Percentiles rank a stretch among this genome's conserved stretches.
phyloP scores from a whole-genome alignment of 495 filamentous ascomycete genomes.

The Tuber aestivum region DNA sequence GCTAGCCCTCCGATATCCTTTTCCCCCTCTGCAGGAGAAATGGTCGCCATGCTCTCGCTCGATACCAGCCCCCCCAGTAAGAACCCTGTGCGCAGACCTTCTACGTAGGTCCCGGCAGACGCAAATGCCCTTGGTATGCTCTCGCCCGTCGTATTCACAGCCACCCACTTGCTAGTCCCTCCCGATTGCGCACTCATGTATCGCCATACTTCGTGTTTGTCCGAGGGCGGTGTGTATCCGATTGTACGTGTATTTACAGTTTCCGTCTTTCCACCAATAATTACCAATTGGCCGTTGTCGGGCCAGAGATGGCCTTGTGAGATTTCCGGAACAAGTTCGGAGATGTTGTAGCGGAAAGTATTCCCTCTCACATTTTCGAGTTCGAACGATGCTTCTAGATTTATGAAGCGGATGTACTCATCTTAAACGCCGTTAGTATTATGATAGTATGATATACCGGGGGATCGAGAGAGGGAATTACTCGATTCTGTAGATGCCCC shows the following conservation, averaged over 20 bases:
- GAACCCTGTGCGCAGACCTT: constrained; percentile 6
- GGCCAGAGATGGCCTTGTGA: neutral
- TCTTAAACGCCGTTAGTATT: neutral
- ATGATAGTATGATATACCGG: neutral
- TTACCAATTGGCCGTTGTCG: neutral
- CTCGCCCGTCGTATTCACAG: neutral
- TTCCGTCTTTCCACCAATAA: constrained; percentile 11
- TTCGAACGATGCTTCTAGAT: constrained; percentile 5
- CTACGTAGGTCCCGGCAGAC: constrained; percentile 10
- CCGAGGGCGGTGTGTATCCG: constrained; percentile 6
- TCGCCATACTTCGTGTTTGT: constrained; percentile 12
- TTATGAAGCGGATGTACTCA: constrained; percentile 5
- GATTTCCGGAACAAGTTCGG: constrained; percentile 1
- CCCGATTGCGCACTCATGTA: neutral
- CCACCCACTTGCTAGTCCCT: neutral
- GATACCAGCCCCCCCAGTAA: constrained; percentile 8
- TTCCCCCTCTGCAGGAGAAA: neutral
- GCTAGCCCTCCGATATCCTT: constrained; percentile 5
- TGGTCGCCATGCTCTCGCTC: constrained; percentile 1
- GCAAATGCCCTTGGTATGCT: constrained; percentile 6
- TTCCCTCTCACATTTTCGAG: neutral
- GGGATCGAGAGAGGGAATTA: neutral
- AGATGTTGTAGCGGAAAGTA: constrained; percentile 10
- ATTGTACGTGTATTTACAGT: neutral
- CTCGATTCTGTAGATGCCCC: neutral